A percentile compares a stretch with the other conserved stretches of the same genome.
Conservation (phyloP, 2,329 filamentous ascomycete species). For the Geosmithia morbida region DNA sequence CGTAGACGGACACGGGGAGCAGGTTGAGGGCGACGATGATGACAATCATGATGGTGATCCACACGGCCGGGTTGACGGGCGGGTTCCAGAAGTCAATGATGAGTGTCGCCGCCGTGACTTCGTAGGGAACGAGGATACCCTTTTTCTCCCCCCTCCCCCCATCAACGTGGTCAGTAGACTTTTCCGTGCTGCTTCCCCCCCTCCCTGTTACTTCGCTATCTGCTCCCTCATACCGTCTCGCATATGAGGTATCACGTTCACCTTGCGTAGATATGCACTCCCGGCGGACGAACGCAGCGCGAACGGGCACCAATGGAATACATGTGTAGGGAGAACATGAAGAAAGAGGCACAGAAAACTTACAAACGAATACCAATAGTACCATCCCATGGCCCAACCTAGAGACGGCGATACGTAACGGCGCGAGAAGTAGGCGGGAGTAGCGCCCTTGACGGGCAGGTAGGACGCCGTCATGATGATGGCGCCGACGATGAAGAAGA, state of each 20-base stretch:
- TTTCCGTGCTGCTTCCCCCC: too few relatives aligned
- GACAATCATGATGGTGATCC: slow-evolving; percentile 9
- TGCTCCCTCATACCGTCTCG: too few relatives aligned
- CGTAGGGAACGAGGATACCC: slow-evolving; percentile 7
- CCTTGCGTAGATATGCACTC: too few relatives aligned
- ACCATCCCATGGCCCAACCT: slow-evolving; percentile 3
- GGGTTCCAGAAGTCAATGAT: slow-evolving; percentile 10
- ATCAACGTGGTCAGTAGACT: too few relatives aligned
- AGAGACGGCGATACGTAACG: slow-evolving; percentile 7
- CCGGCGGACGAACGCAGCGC: too few relatives aligned
- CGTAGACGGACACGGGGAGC: slow-evolving; percentile 19
- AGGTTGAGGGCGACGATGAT: slow-evolving; percentile 8
- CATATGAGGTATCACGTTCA: too few relatives aligned
- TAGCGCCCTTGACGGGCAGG: slow-evolving; percentile 4
- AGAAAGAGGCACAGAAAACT: neutral
- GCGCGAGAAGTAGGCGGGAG: slow-evolving; percentile 6
- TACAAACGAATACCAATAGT: slow-evolving; percentile 6
- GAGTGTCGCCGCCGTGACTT: slow-evolving; percentile 8
- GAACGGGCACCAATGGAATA: too few relatives aligned
- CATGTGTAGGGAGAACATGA: neutral
- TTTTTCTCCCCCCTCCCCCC: slow-evolving; percentile 8
- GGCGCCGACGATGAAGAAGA: slow-evolving; percentile 43
- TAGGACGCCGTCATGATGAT: slow-evolving; percentile 47
- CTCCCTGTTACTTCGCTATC: too few relatives aligned
- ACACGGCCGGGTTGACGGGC: slow-evolving; percentile 8